Percentiles rank a stretch among this genome's conserved stretches.
These are phyloP conservation scores for Komagataella ulmi DNA, from an alignment of 805 yeast genomes.

Conservation along the genomic window DNA sequence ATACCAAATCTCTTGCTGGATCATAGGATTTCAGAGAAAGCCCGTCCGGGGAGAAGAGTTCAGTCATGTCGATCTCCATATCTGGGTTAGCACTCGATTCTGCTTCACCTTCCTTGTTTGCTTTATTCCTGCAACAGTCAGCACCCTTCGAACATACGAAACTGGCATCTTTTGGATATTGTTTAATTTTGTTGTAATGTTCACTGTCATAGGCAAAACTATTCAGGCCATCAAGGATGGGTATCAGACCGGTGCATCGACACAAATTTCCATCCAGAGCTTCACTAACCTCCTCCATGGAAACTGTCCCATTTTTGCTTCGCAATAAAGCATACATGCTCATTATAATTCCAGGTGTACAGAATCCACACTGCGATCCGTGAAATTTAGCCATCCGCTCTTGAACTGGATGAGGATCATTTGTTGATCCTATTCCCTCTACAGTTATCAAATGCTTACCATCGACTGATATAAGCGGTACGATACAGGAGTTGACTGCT, in stretches of 20 bases:
- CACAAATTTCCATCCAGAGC: conserved; percentile 34
- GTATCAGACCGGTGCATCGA: conserved; percentile 37
- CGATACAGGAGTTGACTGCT: conserved; percentile 33
- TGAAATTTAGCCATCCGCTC: conserved; percentile 33
- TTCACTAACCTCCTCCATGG: conserved; percentile 25
- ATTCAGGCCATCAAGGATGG: conserved; percentile 31
- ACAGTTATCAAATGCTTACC: conserved; percentile 33
- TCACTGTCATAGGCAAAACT: conserved; percentile 24
- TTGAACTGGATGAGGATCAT: conserved; percentile 32
- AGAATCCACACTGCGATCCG: conserved; percentile 38
- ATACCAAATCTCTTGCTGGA: conserved; percentile 23
- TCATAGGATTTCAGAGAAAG: conserved; percentile 24
- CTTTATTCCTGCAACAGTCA: conserved; percentile 10
- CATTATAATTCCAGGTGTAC: conserved; percentile 40
- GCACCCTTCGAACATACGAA: conserved; percentile 8
- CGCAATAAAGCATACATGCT: conserved; percentile 27
- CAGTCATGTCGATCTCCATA: conserved; percentile 19
- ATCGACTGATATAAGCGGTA: conserved; percentile 28
- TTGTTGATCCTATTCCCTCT: conserved; percentile 29
- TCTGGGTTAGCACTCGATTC: conserved; percentile 9
- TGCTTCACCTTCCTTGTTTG: conserved; percentile 2
- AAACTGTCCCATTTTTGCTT: conserved; percentile 20
- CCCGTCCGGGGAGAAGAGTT: conserved; percentile 24
- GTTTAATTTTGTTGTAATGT: conserved; percentile 13
- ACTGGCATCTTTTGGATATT: conserved; percentile 2